These are phyloP conservation scores for Neopestalotiopsis rosae DNA, from an alignment of 2,329 filamentous ascomycete genomes.

Conservation along the genomic window DNA sequence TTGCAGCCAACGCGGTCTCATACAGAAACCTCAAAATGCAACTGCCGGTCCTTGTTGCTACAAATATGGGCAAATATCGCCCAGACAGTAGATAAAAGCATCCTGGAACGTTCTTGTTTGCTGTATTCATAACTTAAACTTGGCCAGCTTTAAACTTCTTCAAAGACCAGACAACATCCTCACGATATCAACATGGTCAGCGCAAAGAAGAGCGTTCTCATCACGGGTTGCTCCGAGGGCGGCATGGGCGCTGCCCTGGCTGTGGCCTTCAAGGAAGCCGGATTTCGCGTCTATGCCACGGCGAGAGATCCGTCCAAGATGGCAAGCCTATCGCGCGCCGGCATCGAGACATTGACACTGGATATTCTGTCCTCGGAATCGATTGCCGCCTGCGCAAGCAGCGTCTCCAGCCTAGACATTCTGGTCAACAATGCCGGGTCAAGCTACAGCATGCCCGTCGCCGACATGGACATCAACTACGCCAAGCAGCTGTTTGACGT, in stretches of 20 bases:
- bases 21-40: neutral
- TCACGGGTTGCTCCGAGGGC: conserved; percentile 35
- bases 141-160: neutral
- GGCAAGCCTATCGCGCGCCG: conserved; percentile 23
- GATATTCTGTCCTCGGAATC: conserved; percentile 37
- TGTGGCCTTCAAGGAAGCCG: conserved; percentile 39
- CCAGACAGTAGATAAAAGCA: neutral
- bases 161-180: neutral
- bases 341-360: conserved; percentile 35
- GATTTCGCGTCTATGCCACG: conserved; percentile 48
- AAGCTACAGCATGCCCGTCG: conserved; percentile 31
- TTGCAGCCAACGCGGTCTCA: neutral
- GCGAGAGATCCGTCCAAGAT: conserved; percentile 42
- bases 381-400: conserved; percentile 30
- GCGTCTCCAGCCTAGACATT: conserved; percentile 23
- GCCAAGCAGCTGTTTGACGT: conserved; percentile 3
- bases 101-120: neutral
- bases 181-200: neutral
- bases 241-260: conserved; percentile 47
- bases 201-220: conserved; percentile 19
- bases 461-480: conserved; percentile 25
- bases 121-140: neutral
- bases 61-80: neutral
- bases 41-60: neutral
- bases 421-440: conserved; percentile 26